Conservation (phyloP, 2,329 filamentous ascomycete species). For the Fusarium haematococcum region DNA sequence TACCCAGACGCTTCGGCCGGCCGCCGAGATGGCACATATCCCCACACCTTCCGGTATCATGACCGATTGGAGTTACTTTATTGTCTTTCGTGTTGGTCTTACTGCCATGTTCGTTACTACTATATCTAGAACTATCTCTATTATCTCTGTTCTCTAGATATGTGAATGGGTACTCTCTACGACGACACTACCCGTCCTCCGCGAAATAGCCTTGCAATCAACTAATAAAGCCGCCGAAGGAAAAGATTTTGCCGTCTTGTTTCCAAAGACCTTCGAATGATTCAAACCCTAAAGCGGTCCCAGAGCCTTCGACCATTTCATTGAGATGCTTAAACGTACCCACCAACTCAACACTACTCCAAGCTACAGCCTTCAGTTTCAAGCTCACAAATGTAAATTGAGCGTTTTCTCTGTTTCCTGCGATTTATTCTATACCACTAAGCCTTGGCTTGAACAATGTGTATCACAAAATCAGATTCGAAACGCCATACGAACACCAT, state of each 20-base stretch:
- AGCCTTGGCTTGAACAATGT: not conserved
- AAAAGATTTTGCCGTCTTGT: fast-evolving
- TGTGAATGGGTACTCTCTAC: not conserved
- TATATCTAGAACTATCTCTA: not conserved
- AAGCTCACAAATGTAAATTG: not conserved
- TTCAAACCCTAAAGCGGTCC: not conserved
- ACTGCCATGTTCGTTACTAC: not conserved
- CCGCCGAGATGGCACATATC: not conserved
- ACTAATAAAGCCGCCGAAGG: not conserved
- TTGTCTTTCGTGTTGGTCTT: not conserved
- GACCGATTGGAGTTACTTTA: not conserved
- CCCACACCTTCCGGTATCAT: not conserved
- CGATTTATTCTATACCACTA: not conserved
- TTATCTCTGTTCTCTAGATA: not conserved
- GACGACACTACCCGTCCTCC: not conserved
- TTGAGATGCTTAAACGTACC: not conserved
- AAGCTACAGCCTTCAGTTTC: not conserved
- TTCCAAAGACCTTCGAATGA: not conserved
- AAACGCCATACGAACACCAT: not conserved
- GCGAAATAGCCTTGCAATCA: not conserved
- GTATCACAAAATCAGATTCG: not conserved
- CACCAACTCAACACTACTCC: not conserved
- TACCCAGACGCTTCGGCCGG: not conserved
- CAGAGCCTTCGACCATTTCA: not conserved
- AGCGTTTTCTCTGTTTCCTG: not conserved